Base-by-base conservation (phyloP, 257 asterid species). In the Solanum chiquidenum region DNA sequence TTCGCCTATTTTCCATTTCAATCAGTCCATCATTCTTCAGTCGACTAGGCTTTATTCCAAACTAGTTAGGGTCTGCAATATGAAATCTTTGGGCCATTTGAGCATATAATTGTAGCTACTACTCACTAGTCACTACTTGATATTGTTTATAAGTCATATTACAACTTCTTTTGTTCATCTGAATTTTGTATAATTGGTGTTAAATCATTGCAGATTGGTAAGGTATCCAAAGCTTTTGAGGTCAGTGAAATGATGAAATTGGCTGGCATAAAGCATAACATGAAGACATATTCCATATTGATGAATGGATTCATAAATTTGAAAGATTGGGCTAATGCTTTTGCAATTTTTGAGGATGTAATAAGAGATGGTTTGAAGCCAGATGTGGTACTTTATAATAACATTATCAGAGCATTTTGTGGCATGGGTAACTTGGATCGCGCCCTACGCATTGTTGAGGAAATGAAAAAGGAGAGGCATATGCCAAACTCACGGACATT, bases 281-380 rank as follows among this genome's bases (percentile, higher is more conserved):
- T 96, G 94, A 97, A 96, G 92, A 97, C 99, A 6, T 97, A 97
- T 87, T 97, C 99, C 86, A 97, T 97, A 98, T 90, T 97, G 95
- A 95, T 97, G 83, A 97, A 94, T 35, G 99, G 99, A 79, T 97
- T 96, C 90, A 94, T 93, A 52, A 92, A 92, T 83, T 88, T 97
- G 92, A 94, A 96, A 88, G 99, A 97, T 90, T 97, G 98, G 99
- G 96, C 96, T 18, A 97, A 94, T 90, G 99, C 98, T 71, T 97
- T 97, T 88, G 96, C 99, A 69, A 90, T 97, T 86, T 96, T 95
- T 74, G 99, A 97, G 92, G 98, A 97, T 90, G 93, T 94, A 89
- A 91, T 97, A 71, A 86, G 80, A 84, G 98, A 95, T 87, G 98
- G 98, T 84, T 86, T 97, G 37, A 94, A 94, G 92, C 99, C 99